Evolutionary conservation across 768 basidiomycete species (phyloP), one percentile per base, ranked within the genome.

Genomic region (Tulasnella sp.): DNA sequence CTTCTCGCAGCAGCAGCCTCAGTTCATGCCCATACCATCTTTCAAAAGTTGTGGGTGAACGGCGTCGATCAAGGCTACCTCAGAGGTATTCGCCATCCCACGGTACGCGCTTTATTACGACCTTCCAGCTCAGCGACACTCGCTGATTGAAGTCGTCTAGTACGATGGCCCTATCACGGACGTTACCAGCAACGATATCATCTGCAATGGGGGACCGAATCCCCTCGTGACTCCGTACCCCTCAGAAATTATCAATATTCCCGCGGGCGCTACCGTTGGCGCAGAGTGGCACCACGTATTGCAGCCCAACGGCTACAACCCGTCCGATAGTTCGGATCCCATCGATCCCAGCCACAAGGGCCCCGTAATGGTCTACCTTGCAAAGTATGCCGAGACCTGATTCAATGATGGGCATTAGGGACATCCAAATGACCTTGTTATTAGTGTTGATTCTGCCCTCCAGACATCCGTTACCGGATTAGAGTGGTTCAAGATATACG

Each of bases 181-280:
- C 63, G 77, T 80, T 11, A 77, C 72, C 6, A 77, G 76, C 0
- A 77, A 77, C 66, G 74, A 74, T 37, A 23, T 75, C 43, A 80
- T 79, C 57, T 80, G 79, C 72, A 81, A 81, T 49, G 77, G 78
- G 21, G 78, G 77, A 11, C 76, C 77, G 62, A 79, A 78, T 64
- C 77, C 76, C 1, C 77, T 64, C 5, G 61, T 59, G 14, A 62
- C 54, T 4, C 65, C 65, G 6, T 43, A 76, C 65, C 60, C 63
- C 7, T 29, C 36, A 23, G 49, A 67, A 0, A 64, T 77, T 35
- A 76, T 80, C 62, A 67, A 69, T 14, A 75, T 77, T 9, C 68
- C 78, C 0, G 79, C 78, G 59, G 78, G 79, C 17, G 68, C 76
- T 5, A 68, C 69, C 56, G 72, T 80, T 17, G 76, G 76, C 9